Evolutionary conservation across 306 rosid species (phyloP).

Genomic region (Prunus davidiana): DNA sequence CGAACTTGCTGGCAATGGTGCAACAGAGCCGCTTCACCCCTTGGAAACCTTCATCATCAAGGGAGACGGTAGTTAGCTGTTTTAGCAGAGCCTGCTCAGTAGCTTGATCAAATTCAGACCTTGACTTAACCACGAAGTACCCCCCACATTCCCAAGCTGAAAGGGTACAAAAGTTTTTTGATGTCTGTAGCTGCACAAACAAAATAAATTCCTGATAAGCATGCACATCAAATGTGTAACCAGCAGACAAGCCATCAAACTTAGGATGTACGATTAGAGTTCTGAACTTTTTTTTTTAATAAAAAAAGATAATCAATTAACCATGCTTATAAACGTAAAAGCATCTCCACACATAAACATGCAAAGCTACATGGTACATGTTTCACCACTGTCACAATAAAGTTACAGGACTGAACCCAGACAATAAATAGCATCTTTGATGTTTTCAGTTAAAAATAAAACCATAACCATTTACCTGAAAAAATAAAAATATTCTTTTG

Average conservation of each 20-base stretch:
- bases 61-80: slow-evolving; percentile 17
- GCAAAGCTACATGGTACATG: neutral
- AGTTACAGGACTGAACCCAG: neutral
- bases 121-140: slow-evolving; percentile 32
- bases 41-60: slow-evolving; percentile 29
- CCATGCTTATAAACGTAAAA: neutral
- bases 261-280: neutral
- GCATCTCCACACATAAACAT: neutral
- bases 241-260: neutral
- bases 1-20: slow-evolving; percentile 16
- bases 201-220: neutral
- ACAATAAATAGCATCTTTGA: neutral
- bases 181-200: slow-evolving; percentile 24
- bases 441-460: neutral
- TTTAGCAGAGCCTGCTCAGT: slow-evolving; percentile 22
- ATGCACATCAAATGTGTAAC: slow-evolving; percentile 1
- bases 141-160: slow-evolving; percentile 50
- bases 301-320: neutral
- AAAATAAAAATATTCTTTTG: slow-evolving; percentile 34
- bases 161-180: slow-evolving; percentile 14
- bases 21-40: slow-evolving; percentile 35
- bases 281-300: neutral
- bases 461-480: slow-evolving; percentile 25
- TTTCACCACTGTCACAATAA: neutral
- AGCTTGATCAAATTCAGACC: slow-evolving; percentile 32